Evolutionary conservation across 768 basidiomycete species (phyloP).

Genomic region (Macrolepiota dolichaula): DNA sequence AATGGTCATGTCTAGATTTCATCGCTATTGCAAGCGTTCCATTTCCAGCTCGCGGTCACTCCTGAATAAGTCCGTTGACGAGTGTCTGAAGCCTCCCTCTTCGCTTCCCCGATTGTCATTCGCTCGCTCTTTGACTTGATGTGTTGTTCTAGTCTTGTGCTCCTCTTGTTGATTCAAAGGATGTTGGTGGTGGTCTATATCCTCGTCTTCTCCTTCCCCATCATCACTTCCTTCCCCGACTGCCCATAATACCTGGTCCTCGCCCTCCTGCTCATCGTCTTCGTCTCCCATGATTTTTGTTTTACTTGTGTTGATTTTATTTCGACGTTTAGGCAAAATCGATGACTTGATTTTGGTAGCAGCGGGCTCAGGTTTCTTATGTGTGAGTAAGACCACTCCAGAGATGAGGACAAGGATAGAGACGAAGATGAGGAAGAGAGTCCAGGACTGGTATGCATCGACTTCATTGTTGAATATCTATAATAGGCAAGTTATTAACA

Average conservation of each 20-base stretch:
- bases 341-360: slow-evolving; percentile 29
- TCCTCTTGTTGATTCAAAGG: slow-evolving; percentile 24
- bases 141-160: slow-evolving; percentile 4
- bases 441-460: slow-evolving; percentile 84
- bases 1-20: not conserved
- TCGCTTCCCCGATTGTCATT: slow-evolving; percentile 12
- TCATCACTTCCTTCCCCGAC: slow-evolving; percentile 69
- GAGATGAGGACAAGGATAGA: slow-evolving; percentile 85
- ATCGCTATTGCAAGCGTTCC: not conserved
- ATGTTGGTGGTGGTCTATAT: slow-evolving; percentile 42
- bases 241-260: slow-evolving; percentile 59
- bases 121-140: not conserved
- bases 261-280: slow-evolving; percentile 36
- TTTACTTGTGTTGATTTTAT: slow-evolving; percentile 16
- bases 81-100: slow-evolving; percentile 10
- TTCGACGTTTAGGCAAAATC: slow-evolving; percentile 25
- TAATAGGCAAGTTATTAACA: not conserved
- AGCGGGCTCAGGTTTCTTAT: slow-evolving; percentile 78
- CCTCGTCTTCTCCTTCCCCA: slow-evolving; percentile 37
- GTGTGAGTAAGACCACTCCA: slow-evolving; percentile 90
- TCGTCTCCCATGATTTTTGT: slow-evolving; percentile 29
- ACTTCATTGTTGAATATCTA: slow-evolving; percentile 84
- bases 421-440: slow-evolving; percentile 81
- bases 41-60: slow-evolving; percentile 19
- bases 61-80: slow-evolving; percentile 27